Conservation (phyloP, 495 filamentous ascomycete genomes). For the Pyrenula massariospora region DNA sequence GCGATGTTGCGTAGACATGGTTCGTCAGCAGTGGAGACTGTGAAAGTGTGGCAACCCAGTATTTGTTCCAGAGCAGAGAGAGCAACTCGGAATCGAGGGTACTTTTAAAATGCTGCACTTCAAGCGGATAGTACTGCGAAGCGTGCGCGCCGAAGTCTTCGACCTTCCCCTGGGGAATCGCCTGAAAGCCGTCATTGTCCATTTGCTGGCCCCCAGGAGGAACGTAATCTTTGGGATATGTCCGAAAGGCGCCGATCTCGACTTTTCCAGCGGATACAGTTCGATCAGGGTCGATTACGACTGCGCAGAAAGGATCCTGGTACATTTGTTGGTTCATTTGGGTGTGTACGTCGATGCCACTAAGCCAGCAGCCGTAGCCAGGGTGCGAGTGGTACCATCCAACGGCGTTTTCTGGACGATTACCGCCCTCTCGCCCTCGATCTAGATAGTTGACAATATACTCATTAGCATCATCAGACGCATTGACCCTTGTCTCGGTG, state of each 20-base stretch:
- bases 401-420: conserved; percentile 78
- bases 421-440: conserved; percentile 57
- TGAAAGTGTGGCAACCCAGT: conserved; percentile 98
- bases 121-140: conserved; percentile 78
- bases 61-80: conserved; percentile 95
- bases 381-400: conserved; percentile 99
- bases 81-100: conserved; percentile 76
- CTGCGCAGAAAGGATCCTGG: conserved; percentile 83
- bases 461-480: conserved; percentile 87
- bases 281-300: conserved; percentile 94
- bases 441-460: conserved; percentile 84
- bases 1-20: conserved; percentile 83
- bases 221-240: conserved; percentile 70
- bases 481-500: conserved; percentile 95
- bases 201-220: conserved; percentile 31
- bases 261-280: conserved; percentile 93
- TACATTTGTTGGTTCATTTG: conserved; percentile 72
- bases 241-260: conserved; percentile 94
- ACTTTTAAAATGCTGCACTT: conserved; percentile 87
- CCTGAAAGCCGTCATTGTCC: conserved; percentile 45
- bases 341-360: conserved; percentile 87
- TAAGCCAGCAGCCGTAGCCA: conserved; percentile 97
- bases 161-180: conserved; percentile 81
- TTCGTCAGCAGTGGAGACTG: conserved; percentile 87
- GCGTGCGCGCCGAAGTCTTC: conserved; percentile 94